Base-by-base conservation (phyloP, 2,329 filamentous ascomycete genomes). In the Colletotrichum liaoningense region DNA sequence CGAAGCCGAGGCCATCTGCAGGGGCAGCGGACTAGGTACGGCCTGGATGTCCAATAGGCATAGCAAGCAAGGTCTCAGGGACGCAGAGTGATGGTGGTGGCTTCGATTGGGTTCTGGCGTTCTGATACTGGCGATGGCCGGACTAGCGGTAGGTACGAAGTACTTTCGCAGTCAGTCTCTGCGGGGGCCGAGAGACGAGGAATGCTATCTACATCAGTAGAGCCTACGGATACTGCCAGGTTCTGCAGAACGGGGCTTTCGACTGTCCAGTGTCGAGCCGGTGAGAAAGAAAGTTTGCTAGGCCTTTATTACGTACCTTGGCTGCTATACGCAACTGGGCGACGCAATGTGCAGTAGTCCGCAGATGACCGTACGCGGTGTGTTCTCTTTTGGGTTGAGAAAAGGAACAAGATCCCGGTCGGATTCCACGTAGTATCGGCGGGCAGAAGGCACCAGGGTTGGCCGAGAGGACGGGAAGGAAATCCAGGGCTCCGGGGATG, bases 1-100 rank as follows among this genome's bases (percentile, higher is more conserved):
- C 52, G 69, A 69, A 46, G 65, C 66, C 65, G 69, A 69, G 59
- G 65, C 66, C 59, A 28, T 69, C 69, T 69, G 69, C 69, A 69
- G 65, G 65, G 54, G 65, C 42, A 55, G 35, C 54, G 58, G 58
- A 63, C 54, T 58, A 38, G 57, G 22, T 28, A 52, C 19, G 58
- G 54, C 28, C 42, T 67, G 14, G 33, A 26, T 55, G 35, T 59
- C 30, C 24, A 35, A 42, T 49, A 30, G 42, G 28, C 9, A 33
- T 11, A 19, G 19, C 22, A 38, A 8, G n/a, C 46, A 28, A 42
- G 42, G 42, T 49, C 42, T 19, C 19, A 22, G 8, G n/a, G 42
- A n/a, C 19, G 42, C 42, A 26, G 2, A 54, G n/a, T 19, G 46
- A 68, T 52, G 30, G 38, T 16, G 16, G 33, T 24, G 26, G 57